Base-by-base conservation (phyloP, 345 rosid genomes). In the Excoecaria agallocha region DNA sequence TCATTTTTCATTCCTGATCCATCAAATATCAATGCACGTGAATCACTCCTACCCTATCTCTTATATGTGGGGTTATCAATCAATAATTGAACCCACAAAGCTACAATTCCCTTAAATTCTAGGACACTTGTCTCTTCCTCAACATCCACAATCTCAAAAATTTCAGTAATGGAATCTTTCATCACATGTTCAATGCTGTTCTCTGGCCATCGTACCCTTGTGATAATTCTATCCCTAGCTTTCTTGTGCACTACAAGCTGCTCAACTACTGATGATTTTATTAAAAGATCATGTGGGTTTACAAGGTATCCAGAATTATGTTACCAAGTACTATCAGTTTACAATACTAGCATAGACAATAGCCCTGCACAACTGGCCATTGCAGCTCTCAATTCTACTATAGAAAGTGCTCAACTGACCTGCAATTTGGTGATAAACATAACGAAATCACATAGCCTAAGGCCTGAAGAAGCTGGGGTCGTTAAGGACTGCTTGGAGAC, bases 301-400 rank as follows among this genome's bases (percentile, higher is more conserved):
- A 82, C 89, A 37, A 52, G 68, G 68, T 86, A 80, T 55, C 85
- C 86, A 0, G 81, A 72, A 10, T 51, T 84, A 17, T 82, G 89
- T 72, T 82, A 75, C 82, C 61, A 60, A 60, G 73, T 78, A 3
- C 87, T 86, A 59, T 82, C 78, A 25, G 35, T 79, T 55, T 77
- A 82, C 52, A 82, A 81, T 11, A 43, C 16, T 61, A 66, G 60
- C 38, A 60, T 83, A n/a, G 75, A 79, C 48, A 74, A 54, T 37
- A 66, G 58, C 74, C 85, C 80, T 4, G 54, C 52, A 0, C 78
- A 75, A 24, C 37, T 84, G 56, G 86, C 81, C 68, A 74, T 71
- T 55, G 78, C 77, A 19, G 74, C 86, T 6, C 83, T 82, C 11
- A 60, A 39, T 2, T 84, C 82, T 62, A 77, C 78, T 35, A 69